These are phyloP conservation scores for Globisporangium apiculatum DNA, from an alignment of 352 stramenopile species.

Conservation along the genomic window DNA sequence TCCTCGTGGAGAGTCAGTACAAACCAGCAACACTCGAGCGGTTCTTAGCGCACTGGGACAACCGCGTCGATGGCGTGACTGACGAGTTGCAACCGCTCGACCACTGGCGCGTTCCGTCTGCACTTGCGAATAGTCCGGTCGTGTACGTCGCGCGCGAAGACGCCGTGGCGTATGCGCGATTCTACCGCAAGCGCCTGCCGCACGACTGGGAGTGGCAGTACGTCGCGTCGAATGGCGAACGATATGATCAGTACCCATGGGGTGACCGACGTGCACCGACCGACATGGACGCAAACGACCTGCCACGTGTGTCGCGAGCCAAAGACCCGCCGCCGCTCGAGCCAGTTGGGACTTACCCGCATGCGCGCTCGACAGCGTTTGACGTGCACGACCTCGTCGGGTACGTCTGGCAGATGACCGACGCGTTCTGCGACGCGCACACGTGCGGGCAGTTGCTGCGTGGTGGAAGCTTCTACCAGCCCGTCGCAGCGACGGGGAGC, in stretches of 20 bases:
- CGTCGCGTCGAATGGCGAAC: conserved; percentile 60
- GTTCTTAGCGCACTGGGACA: conserved; percentile 72
- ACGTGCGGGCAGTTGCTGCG: conserved; percentile 75
- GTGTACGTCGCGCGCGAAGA: conserved; percentile 76
- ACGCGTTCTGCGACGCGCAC: conserved; percentile 74
- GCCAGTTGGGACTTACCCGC: conserved; percentile 42
- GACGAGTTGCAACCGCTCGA: conserved; percentile 12
- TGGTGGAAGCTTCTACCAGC: conserved; percentile 67
- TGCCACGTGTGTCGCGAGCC: conserved; percentile 27
- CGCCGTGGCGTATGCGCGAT: conserved; percentile 54
- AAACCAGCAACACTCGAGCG: conserved; percentile 36
- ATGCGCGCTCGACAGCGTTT: conserved; percentile 33
- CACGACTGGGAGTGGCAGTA: conserved; percentile 88
- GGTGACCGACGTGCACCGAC: conserved; percentile 21
- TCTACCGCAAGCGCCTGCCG: conserved; percentile 66
- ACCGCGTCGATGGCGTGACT: conserved; percentile 19
- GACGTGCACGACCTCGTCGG: conserved; percentile 73
- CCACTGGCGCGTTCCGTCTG: conserved; percentile 40
- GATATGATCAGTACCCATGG: conserved; percentile 61
- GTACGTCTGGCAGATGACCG: conserved; percentile 85
- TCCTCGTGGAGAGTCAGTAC: conserved; percentile 53
- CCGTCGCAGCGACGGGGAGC: conserved; percentile 50
- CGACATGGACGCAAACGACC: not conserved
- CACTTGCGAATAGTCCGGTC: conserved; percentile 49
- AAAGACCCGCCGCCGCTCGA: conserved; percentile 33